Base-by-base conservation (phyloP, 1,139 yeast genomes). In the Yamadazyma friedrichii region DNA sequence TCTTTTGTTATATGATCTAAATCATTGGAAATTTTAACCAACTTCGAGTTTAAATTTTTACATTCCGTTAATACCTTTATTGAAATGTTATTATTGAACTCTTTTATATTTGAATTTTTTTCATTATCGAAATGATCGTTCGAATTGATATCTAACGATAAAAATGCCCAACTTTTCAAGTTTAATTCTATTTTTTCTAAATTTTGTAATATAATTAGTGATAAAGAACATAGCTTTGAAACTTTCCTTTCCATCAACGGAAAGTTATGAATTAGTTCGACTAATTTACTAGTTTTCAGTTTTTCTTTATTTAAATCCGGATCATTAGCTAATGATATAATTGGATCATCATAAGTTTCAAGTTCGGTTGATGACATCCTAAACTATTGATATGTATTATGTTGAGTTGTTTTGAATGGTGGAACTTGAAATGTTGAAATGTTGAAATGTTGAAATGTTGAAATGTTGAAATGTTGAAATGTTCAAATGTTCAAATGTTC, bases 131-230 rank as follows among this genome's bases (percentile, higher is more conserved):
- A 70, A 47, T 72, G 76, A 30, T 60, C 57, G 33, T 63, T 66
- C 20, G 78, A 65, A 49, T 74, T 75, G 45, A 71, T 69, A 48
- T 78, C 82, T 31, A 78, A 56, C n/a, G 82, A 75, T 38, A 75
- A 60, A 46, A 78, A 77, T 39, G 78, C 80, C 84, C 84, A 78
- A 47, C 74, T 74, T 45, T 74, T 70, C 42, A 76, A 62, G 32
- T 65, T 67, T 32, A 74, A 55, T 46, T 74, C 76, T 17, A 76
- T 63, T 47, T 71, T 70, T 53, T 78, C 84, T 38, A 78, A 58
- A 28, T 76, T 71, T 46, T 78, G 71, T 28, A 78, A 58, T 4
- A 76, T 68, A 33, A 69, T 67, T 40, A 77, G 62, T n/a, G 74
- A 62, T 16, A 73, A 62, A 45, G 66, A 75, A 52, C 84, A 78